Evolutionary conservation across 441 rosid genomes (phyloP).

Genomic region (Euphorbia schlechtendalii): DNA sequence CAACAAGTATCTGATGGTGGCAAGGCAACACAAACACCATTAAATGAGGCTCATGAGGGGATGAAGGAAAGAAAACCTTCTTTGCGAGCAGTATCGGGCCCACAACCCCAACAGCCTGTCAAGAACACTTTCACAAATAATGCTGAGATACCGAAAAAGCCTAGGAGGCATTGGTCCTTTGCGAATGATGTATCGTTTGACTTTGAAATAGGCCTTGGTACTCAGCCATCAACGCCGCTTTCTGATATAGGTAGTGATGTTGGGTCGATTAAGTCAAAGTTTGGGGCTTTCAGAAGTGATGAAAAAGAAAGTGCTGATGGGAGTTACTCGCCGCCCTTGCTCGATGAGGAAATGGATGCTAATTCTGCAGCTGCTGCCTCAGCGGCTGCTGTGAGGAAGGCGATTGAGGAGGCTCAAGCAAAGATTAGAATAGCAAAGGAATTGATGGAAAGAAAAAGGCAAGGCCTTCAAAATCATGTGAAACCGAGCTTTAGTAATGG

Average conservation of each 20-base stretch:
- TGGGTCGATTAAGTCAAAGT: constrained; percentile 20
- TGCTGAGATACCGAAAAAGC: constrained; percentile 22
- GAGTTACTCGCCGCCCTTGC: constrained; percentile 51
- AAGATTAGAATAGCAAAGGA: constrained; percentile 71
- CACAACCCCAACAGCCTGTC: constrained; percentile 24
- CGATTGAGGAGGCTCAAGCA: constrained; percentile 80
- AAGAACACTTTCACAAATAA: constrained; percentile 20
- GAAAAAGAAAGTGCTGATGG: constrained; percentile 34
- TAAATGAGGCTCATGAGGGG: constrained; percentile 24
- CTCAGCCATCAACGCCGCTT: constrained; percentile 23
- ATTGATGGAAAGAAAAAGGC: constrained; percentile 65
- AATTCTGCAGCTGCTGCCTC: constrained; percentile 83
- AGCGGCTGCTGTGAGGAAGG: constrained; percentile 84
- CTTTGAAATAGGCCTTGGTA: constrained; percentile 29
- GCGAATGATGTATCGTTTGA: constrained; percentile 38
- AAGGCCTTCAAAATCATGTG: constrained; percentile 37
- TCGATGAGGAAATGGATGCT: constrained; percentile 65
- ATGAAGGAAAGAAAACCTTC: constrained; percentile 20
- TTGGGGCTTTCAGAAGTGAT: constrained; percentile 28
- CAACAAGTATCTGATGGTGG: constrained; percentile 19
- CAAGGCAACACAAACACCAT: constrained; percentile 23
- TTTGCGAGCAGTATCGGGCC: constrained; percentile 28
- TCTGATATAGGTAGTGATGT: constrained; percentile 16
- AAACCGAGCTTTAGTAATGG: constrained; percentile 31
- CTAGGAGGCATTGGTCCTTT: constrained; percentile 27